These are phyloP conservation scores for Phaffomyces antillensis DNA, from an alignment of 805 yeast species.

Conservation along the genomic window DNA sequence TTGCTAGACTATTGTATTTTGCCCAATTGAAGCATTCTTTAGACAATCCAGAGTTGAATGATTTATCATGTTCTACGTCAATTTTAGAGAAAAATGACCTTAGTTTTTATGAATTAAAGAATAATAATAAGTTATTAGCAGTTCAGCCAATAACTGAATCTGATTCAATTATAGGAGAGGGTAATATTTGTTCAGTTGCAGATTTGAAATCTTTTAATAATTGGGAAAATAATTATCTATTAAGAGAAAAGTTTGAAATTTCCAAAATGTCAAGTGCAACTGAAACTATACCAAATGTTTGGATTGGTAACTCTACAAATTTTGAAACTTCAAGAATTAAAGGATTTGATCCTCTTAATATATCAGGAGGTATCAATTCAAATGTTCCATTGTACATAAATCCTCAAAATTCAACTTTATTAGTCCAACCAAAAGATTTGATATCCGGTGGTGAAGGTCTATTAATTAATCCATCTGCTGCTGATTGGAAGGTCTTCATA, in stretches of 20 bases:
- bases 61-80: constrained; percentile 18
- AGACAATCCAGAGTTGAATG: constrained; percentile 23
- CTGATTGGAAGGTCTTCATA: constrained; percentile 48
- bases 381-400: constrained; percentile 39
- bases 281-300: constrained; percentile 44
- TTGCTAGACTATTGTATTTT: constrained; percentile 34
- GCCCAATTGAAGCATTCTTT: constrained; percentile 32
- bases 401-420: constrained; percentile 44
- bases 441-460: constrained; percentile 13
- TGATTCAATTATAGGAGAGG: constrained; percentile 10
- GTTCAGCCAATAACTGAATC: constrained; percentile 20
- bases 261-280: constrained; percentile 80
- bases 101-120: constrained; percentile 7
- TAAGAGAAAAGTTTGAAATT: constrained; percentile 77
- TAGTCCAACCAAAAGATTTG: constrained; percentile 28
- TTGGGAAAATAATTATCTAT: constrained; percentile 64
- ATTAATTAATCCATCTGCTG: constrained; percentile 43
- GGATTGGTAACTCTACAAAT: constrained; percentile 83
- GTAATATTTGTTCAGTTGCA: constrained; percentile 24
- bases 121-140: constrained; percentile 13
- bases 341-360: constrained; percentile 7
- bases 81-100: constrained; percentile 13
- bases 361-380: constrained; percentile 2
- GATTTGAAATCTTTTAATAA: constrained; percentile 40
- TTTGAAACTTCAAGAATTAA: constrained; percentile 34